Evolutionary conservation across 495 filamentous ascomycete genomes (phyloP).

Genomic region (Penicillium verhagenii): DNA sequence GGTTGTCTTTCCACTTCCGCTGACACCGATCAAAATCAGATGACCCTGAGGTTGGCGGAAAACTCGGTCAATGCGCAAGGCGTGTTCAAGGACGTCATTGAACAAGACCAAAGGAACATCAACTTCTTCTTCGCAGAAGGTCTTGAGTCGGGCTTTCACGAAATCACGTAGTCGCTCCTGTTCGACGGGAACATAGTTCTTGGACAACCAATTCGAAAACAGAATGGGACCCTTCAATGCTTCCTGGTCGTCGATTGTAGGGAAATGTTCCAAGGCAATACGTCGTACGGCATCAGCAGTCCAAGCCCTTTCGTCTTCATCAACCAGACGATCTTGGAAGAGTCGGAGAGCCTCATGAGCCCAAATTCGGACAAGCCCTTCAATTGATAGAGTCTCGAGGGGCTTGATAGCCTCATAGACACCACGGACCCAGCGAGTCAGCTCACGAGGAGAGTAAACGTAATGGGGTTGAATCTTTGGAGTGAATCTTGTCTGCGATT

Average conservation of each 20-base stretch:
- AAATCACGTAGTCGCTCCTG: conserved; percentile 93
- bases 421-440: conserved; percentile 95
- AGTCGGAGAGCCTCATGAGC: conserved; percentile 93
- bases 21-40: conserved; percentile 96
- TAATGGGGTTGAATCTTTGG: conserved; percentile 97
- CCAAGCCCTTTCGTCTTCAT: conserved; percentile 93
- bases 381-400: conserved; percentile 79
- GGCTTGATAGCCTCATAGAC: conserved; percentile 95
- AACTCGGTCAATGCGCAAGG: conserved; percentile 95
- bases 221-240: conserved; percentile 92
- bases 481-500: conserved; percentile 91
- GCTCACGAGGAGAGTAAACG: conserved; percentile 96
- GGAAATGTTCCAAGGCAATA: conserved; percentile 89
- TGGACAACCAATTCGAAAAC: conserved; percentile 99
- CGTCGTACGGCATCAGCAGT: conserved; percentile 80
- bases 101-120: conserved; percentile 97
- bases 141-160: conserved; percentile 93
- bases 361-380: conserved; percentile 96
- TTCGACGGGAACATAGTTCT: conserved; percentile 95
- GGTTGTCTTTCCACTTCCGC: conserved; percentile 97
- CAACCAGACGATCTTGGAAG: conserved; percentile 94
- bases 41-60: conserved; percentile 98
- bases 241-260: conserved; percentile 81
- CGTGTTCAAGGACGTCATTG: conserved; percentile 97
- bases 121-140: conserved; percentile 99